Evolutionary conservation across 306 rosid genomes (phyloP).

Genomic region (Prunus padus): DNA sequence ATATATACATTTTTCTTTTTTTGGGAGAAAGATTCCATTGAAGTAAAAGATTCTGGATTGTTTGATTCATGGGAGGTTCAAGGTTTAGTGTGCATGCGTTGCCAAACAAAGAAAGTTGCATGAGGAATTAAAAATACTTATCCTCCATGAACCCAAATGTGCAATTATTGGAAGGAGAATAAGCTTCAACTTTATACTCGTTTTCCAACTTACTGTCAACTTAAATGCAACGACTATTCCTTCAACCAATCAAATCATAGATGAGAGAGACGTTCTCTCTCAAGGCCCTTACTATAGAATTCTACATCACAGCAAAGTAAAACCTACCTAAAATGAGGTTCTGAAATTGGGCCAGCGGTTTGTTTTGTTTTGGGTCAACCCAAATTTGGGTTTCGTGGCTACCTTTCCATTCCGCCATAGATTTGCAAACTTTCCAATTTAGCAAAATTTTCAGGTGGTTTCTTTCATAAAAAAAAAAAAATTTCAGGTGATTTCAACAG

Average conservation of each 20-base stretch:
- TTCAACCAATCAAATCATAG: background rate
- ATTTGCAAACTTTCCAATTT: background rate
- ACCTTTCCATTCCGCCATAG: background rate
- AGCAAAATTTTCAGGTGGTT: background rate
- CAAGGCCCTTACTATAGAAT: no score
- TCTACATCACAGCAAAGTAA: no score
- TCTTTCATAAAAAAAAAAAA: no score
- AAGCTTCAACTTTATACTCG: background rate
- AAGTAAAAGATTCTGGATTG: background rate
- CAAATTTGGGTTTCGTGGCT: background rate
- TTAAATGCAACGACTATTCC: background rate
- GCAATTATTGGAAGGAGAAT: background rate
- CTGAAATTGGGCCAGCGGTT: background rate
- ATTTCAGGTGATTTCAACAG: slow-evolving; percentile 11
- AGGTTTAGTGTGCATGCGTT: background rate
- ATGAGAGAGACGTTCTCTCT: no score
- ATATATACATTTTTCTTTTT: background rate
- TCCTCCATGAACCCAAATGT: background rate
- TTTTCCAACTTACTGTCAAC: background rate
- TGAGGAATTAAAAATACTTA: background rate
- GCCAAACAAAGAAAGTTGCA: background rate
- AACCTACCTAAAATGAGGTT: background rate
- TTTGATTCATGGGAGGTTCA: background rate
- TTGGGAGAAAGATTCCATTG: background rate
- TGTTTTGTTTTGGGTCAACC: background rate